phyloP scores from a whole-genome alignment of 2,329 filamentous ascomycete genomes.

The Elsinoe batatas region DNA sequence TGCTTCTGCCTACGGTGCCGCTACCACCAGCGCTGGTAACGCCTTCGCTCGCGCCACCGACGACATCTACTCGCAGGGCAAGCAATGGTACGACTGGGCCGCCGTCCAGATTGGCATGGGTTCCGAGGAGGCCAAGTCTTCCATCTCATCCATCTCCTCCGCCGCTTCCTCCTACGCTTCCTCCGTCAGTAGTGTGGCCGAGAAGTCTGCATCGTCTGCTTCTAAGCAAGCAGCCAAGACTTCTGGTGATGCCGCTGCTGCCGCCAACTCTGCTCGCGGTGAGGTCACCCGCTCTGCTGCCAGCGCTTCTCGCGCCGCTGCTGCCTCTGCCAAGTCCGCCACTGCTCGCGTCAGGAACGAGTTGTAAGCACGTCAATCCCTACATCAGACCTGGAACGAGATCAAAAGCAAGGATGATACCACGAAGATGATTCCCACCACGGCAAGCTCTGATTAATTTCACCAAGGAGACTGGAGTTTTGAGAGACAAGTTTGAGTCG shows the following conservation, averaged over 20 bases:
- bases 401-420: conserved; percentile 12
- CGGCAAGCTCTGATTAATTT: conserved; percentile 3
- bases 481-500: background rate
- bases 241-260: conserved; percentile 24
- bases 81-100: conserved; percentile 33
- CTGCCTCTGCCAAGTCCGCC: conserved; percentile 22
- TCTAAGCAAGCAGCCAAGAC: conserved; percentile 18
- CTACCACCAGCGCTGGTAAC: conserved; percentile 54
- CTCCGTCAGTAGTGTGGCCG: conserved; percentile 17
- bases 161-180: conserved; percentile 19
- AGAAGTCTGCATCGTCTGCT: conserved; percentile 21
- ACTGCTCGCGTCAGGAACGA: conserved; percentile 34
- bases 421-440: conserved; percentile 3
- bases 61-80: conserved; percentile 35
- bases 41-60: conserved; percentile 68
- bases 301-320: conserved; percentile 18
- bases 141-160: conserved; percentile 27
- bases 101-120: conserved; percentile 38
- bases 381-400: background rate
- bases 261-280: conserved; percentile 22
- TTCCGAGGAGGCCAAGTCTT: conserved; percentile 28
- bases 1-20: conserved; percentile 34
- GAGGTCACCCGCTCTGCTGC: conserved; percentile 23
- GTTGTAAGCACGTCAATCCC: conserved; percentile 29
- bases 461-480: background rate